Evolutionary conservation across 352 stramenopile species (phyloP), one percentile per base, ranked within the genome.

Genomic region (Globisporangium apiculatum): DNA sequence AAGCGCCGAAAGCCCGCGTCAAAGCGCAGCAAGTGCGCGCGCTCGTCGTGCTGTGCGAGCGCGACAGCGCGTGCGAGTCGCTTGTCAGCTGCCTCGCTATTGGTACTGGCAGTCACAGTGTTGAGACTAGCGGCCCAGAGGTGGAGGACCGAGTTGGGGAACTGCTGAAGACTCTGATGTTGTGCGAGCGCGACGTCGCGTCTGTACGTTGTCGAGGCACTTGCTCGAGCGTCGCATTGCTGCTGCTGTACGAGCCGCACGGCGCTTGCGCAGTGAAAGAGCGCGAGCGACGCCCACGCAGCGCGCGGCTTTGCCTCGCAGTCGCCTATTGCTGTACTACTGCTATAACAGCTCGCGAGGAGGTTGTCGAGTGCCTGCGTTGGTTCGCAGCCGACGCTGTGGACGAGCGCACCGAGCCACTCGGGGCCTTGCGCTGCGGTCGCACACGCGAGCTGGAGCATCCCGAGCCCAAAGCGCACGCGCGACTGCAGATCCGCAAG

Each of bases 11-110:
- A 75, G 2, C 67, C 72, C 4, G 66, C 59, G 17, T 81, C 70
- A 48, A 81, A 81, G 12, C 58, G 53, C 12, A 79, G 58, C 10
- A 81, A 45, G 63, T 79, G 72, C 1, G 55, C 62, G 7, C 66
- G 52, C 9, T 81, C 70, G 7, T 58, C 40, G n/a, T 12, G 11
- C 5, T 40, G 14, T 35, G 64, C 49, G 3, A 64, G 50, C 15
- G 18, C 41, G 8, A 71, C 5, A 38, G 60, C 60, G 15, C 35
- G n/a, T n/a, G 14, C 15, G 14, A 66, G 24, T 31, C 24, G 24
- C 24, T 31, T 31, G 40, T 43, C 40, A 8, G 11, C 11, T 1
- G 11, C 7, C 40, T 43, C 40, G 7, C 7, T 14, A 14, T 43
- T 8, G 7, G 40, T 43, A 12, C 7, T 12, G 40, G 7, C 7